A percentile compares a stretch with the other conserved stretches of the same genome.
Conservation (phyloP, 2,329 filamentous ascomycete species). For the Aureobasidium sp. region DNA sequence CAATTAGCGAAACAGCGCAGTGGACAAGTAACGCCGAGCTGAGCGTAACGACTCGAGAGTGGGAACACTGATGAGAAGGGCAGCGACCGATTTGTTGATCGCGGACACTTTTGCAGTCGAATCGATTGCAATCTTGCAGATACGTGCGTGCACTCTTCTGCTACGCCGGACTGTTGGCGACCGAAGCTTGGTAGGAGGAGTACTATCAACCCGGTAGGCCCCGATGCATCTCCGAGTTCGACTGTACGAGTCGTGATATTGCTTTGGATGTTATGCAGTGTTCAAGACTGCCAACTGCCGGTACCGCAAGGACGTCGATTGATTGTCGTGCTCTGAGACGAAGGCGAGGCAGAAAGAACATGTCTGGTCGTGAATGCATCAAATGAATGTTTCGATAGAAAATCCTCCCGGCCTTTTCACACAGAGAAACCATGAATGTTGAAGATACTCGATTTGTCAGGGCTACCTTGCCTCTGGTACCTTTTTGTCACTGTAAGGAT, state of each 20-base stretch:
- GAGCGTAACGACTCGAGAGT: background rate
- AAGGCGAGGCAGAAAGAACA: background rate
- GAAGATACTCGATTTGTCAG: background rate
- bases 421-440: background rate
- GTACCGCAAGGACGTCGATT: background rate
- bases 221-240: background rate
- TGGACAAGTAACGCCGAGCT: background rate
- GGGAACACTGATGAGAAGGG: background rate
- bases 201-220: background rate
- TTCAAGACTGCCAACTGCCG: background rate
- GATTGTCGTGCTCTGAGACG: background rate
- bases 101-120: background rate
- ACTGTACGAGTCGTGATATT: background rate
- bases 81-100: background rate
- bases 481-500: background rate
- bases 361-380: background rate
- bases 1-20: background rate
- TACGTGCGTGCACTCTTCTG: background rate
- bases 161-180: conserved; percentile 1
- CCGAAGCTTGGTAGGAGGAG: background rate
- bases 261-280: background rate
- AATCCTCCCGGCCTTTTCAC: background rate
- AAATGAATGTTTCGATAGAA: background rate
- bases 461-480: background rate
- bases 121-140: background rate